phyloP scores from a whole-genome alignment of 108 stramenopile species.

The Chaetoceros muelleri region DNA sequence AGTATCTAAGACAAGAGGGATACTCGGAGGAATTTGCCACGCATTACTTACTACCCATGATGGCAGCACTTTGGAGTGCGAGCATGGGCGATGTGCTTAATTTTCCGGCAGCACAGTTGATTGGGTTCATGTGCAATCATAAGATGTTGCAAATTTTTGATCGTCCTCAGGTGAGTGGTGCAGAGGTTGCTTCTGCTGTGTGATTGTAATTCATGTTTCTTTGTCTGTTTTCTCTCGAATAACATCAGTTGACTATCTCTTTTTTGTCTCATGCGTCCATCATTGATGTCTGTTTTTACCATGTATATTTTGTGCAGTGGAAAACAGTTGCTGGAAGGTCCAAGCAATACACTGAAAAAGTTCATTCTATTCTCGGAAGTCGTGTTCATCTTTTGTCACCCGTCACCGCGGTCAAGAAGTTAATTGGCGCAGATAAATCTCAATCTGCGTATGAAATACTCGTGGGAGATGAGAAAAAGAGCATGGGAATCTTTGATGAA shows the following conservation, averaged over 20 bases:
- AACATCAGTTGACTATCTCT: not conserved
- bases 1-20: constrained; percentile 71
- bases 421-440: constrained; percentile 6
- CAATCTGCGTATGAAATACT: constrained; percentile 24
- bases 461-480: constrained; percentile 22
- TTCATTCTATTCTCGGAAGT: constrained; percentile 47
- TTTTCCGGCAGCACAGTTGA: constrained; percentile 75
- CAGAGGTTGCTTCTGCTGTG: not conserved
- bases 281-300: not conserved
- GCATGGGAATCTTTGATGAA: constrained; percentile 59
- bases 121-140: constrained; percentile 93
- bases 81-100: constrained; percentile 69
- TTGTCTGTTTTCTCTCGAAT: not conserved
- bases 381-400: constrained; percentile 40
- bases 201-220: not conserved
- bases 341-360: constrained; percentile 61
- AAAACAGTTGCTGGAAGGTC: constrained; percentile 71
- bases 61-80: constrained; percentile 89
- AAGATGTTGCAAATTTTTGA: constrained; percentile 81
- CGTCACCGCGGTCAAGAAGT: constrained; percentile 39
- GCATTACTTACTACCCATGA: constrained; percentile 90
- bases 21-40: constrained; percentile 70
- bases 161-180: constrained; percentile 38
- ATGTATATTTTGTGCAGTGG: constrained; percentile 51
- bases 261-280: not conserved